Base-by-base conservation (phyloP, 2,329 filamentous ascomycete species). In the Trichophyton schoenleinii region DNA sequence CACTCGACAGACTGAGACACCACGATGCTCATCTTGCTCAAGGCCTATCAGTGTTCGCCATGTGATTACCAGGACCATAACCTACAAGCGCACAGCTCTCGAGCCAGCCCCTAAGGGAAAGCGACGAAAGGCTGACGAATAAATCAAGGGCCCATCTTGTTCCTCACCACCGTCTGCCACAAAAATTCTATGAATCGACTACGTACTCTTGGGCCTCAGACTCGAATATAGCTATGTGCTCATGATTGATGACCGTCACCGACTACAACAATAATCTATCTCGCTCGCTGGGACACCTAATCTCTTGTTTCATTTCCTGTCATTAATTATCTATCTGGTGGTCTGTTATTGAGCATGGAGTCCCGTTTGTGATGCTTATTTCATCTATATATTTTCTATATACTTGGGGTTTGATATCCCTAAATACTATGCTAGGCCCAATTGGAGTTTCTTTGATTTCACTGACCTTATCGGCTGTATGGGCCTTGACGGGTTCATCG, bases 101-200 rank as follows among this genome's bases (percentile, higher is more conserved):
- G 88, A 91, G 66, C 89, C 91, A 25, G 90, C 91, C 42, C 92
- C 91, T 6, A 91, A 91, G 74, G 91, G 91, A 66, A 97, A 96
- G 82, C 85, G 91, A 77, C 87, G 91, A 77, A 95, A 89, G 79
- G 75, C 84, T 7, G 61, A 62, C 15, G 63, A 66, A 52, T 62
- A 63, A 25, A 63, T 58, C 28, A n/a, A n/a, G 31, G 15, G 8
- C 31, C 55, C 38, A 9, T n/a, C 31, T 13, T 31, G 4, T 53
- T n/a, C 34, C 15, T 31, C 15, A n/a, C 49, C 13, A 34, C 13
- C 5, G 7, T 20, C 46, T 52, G 22, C 22, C 8, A 25, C 22
- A 28, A 28, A 38, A 38, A 38, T 13, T 15, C 13, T 3, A 34
- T 15, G 49, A 53, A 25, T 22, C 18, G 3, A 22, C 44, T 48